Evolutionary conservation across 1,139 yeast genomes (phyloP).

Genomic region (Debaryomyces psychrophilus): DNA sequence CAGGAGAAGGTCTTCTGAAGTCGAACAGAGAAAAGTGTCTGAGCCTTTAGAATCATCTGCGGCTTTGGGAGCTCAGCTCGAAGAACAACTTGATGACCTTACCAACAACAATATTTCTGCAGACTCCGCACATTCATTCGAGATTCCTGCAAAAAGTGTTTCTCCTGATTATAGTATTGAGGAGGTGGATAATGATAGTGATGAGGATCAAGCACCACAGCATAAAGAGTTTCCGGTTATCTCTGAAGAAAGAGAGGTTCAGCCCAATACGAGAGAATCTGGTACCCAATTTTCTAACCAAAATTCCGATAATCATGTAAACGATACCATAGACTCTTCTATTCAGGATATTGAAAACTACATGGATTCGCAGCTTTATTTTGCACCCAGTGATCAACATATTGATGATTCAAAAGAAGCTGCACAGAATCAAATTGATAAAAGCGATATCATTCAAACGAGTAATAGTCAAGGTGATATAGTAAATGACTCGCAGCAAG

Average conservation of each 20-base stretch:
- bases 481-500: slow-evolving; percentile 18
- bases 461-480: slow-evolving; percentile 9
- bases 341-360: slow-evolving; percentile 48
- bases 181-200: slow-evolving; percentile 40
- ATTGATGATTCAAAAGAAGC: neutral
- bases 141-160: neutral
- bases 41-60: slow-evolving; percentile 34
- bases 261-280: neutral
- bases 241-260: neutral
- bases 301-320: slow-evolving; percentile 20
- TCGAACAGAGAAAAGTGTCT: slow-evolving; percentile 21
- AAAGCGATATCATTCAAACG: neutral
- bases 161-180: slow-evolving; percentile 44
- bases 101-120: slow-evolving; percentile 15
- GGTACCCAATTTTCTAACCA: slow-evolving; percentile 19
- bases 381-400: slow-evolving; percentile 15
- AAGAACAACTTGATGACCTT: slow-evolving; percentile 23
- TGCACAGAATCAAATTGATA: neutral
- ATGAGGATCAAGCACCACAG: slow-evolving; percentile 14
- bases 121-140: slow-evolving; percentile 9
- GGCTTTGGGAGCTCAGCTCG: slow-evolving; percentile 29
- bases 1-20: slow-evolving; percentile 1
- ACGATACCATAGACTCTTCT: slow-evolving; percentile 32
- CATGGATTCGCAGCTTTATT: slow-evolving; percentile 40
- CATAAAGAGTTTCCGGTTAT: neutral